These are phyloP conservation scores for Nissolia schottii DNA, from an alignment of 306 rosid species.

Conservation along the genomic window DNA sequence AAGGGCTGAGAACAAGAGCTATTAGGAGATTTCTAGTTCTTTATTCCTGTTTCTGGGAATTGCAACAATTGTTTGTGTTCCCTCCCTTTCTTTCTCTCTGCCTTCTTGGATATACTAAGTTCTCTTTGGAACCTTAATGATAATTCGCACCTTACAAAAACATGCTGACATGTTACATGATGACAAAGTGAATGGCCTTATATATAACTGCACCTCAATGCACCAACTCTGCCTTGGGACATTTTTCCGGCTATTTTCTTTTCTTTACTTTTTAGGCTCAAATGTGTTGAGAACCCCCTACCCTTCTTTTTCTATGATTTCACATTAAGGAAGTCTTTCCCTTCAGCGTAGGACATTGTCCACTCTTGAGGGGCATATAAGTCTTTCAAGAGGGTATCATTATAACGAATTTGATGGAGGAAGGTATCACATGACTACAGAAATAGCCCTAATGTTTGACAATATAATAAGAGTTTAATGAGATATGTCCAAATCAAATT, in stretches of 20 bases:
- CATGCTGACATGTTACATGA: slow-evolving; percentile 19
- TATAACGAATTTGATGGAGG: neutral
- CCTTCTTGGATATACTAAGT: neutral
- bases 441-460: neutral
- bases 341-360: slow-evolving; percentile 27
- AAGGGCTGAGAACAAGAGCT: neutral
- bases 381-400: neutral
- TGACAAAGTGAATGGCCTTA: slow-evolving; percentile 27
- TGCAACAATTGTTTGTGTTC: neutral
- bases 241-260: neutral
- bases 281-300: slow-evolving; percentile 19
- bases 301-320: slow-evolving; percentile 22
- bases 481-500: too few species aligned
- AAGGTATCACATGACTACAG: slow-evolving; percentile 13
- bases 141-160: neutral
- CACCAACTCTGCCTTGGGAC: slow-evolving; percentile 16
- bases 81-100: neutral
- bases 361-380: neutral
- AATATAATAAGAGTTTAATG: too few species aligned
- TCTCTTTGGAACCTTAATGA: slow-evolving; percentile 22
- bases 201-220: slow-evolving; percentile 16
- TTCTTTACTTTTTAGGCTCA: neutral
- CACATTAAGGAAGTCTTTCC: slow-evolving; percentile 24
- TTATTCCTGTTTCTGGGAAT: neutral
- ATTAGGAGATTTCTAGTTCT: neutral